Evolutionary conservation across 805 yeast genomes (phyloP), one percentile per base, ranked within the genome.

Genomic region (Pichia deserticola): DNA sequence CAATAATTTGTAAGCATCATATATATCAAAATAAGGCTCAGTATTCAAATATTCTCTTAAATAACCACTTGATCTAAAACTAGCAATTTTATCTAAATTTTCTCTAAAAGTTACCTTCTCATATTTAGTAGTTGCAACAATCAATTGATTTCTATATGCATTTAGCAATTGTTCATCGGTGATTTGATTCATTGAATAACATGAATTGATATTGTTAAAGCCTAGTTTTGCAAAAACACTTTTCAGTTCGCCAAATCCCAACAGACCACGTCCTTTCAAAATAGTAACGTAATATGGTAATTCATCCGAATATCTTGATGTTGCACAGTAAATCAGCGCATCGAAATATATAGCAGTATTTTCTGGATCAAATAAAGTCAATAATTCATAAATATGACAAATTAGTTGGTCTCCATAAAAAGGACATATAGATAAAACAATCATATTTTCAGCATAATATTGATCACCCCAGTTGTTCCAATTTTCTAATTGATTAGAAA

Each of bases 291-390:
- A 69, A 33, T 51, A 51, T 7, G 39, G 46, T 29, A 66, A 57
- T 40, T 69, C 74, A 49, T 75, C 75, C 1, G 78, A 71, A 7
- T 70, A 66, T 49, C 79, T 71, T 0, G 66, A 56, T n/a, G 75
- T 72, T 0, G 84, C 75, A 37, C 84, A 68, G 38, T 65, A 73
- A 7, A 64, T 67, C 35, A 85, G 61, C 0, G 84, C 76, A 60
- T 85, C 89, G 55, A 79, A 75, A 55, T 82, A 83, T 35, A 68
- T 62, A 0, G 85, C 80, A 2, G 60, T 53, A 43, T 73, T 67
- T 0, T 54, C 60, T 0, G 77, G 73, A 60, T 84, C 87, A 44
- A 69, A 50, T 0, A 52, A 46, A 5, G 62, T 56, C 48, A 74
- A 71, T 0, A 62, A 59, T 25, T 74, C 71, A 58, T 76, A 85